Conservation (phyloP, 108 stramenopile species). For the Aureococcus anophagefferens region DNA sequence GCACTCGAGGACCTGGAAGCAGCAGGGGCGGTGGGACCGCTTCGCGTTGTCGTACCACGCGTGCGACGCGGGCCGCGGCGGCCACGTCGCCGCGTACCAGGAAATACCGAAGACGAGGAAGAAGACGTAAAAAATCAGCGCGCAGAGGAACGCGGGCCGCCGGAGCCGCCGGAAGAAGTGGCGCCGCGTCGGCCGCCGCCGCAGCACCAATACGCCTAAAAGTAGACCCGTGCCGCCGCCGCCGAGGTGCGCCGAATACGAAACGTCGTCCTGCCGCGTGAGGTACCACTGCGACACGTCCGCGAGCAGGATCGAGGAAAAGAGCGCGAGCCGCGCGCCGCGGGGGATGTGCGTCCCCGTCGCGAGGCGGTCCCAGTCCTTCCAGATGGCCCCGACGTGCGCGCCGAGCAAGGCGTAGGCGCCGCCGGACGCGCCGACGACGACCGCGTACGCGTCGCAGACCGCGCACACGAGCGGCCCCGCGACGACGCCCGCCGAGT, state of each 20-base stretch:
- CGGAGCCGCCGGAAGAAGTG: not conserved
- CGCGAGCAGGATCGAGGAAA: not conserved
- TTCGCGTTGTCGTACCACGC: not conserved
- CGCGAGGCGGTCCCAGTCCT: not conserved
- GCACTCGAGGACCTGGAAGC: not conserved
- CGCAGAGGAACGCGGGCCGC: not conserved
- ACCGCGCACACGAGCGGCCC: not conserved
- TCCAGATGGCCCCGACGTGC: not conserved
- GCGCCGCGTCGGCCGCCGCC: not conserved
- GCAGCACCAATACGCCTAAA: not conserved
- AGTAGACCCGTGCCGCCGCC: not conserved
- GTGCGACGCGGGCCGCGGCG: not conserved
- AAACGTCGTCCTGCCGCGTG: not conserved
- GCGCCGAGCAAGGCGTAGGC: not conserved
- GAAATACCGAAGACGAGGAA: not conserved
- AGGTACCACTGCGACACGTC: not conserved
- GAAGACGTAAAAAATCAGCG: not conserved
- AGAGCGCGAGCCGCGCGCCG: not conserved
- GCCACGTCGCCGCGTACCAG: not conserved
- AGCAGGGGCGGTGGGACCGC: not conserved
- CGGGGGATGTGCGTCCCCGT: not conserved
- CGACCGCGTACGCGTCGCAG: not conserved
- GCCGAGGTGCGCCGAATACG: not conserved
- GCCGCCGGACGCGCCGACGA: not conserved
- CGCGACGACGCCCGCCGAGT: not conserved